Base-by-base conservation (phyloP, 2,329 filamentous ascomycete genomes). In the Claviceps pazoutovae region DNA sequence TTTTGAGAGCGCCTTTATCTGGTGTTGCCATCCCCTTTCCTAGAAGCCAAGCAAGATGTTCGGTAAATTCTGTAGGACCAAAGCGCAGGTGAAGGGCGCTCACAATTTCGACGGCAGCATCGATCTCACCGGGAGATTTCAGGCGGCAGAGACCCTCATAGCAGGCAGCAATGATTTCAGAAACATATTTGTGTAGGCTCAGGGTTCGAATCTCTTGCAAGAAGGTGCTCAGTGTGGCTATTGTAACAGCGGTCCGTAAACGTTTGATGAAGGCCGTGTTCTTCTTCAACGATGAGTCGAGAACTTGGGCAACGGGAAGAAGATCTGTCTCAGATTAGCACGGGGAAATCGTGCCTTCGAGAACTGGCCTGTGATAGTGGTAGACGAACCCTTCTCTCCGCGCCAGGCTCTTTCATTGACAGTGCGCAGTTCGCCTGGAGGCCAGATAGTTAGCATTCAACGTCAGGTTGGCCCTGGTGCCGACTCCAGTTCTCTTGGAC, bases 201-300 rank as follows among this genome's bases (percentile, higher is more conserved):
- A 97, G 76, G 26, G 88, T 86, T 61, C 86, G 84, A 61, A 95
- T 90, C 65, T 97, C 91, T 65, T 91, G 82, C 47, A 95, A 72
- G 69, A 97, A 95, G 54, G 88, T 93, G 58, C 79, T 74, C 51
- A 90, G 81, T 51, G 86, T 87, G 52, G 88, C 76, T 48, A 87
- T 72, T 56, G 86, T 90, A 56, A 97, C 83, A 54, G 88, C 87
- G 53, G 91, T 96, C 60, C 91, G 87, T 52, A 97, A 76, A 62
- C 91, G 88, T 71, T 95, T 96, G 65, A 97, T 97, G 68, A 97
- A 96, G 58, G 90, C 89, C 4, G 91, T 97, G 62, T 97, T 97
- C 74, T 96, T 97, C 73, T 95, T 96, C 67, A 97, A 76, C 49
- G 90, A 93, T 50, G 91, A 95, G 68, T 97, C 91, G 63, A 97